Evolutionary conservation across 2,329 filamentous ascomycete species (phyloP), one percentile per base, ranked within the genome.

Genomic region (Epichloe gansuensis): DNA sequence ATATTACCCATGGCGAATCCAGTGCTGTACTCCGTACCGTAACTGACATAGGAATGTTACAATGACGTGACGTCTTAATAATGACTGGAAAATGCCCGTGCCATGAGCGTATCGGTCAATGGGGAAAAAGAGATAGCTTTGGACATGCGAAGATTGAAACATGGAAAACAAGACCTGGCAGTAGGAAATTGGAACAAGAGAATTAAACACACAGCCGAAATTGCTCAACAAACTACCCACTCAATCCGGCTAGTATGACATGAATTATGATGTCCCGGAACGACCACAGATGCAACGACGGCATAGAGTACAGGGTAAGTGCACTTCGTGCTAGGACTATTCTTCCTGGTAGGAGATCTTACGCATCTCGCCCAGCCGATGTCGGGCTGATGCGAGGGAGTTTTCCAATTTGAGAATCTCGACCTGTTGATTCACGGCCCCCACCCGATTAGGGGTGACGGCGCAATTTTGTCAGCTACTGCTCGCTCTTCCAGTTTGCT

Each of bases 331-430:
- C n/a, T 5, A 4, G n/a, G 5, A 39, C 43, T 71, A 77, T 39
- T 91, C 85, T 64, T 94, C 87, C 65, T 87, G 85, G 71, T 96
- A 96, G 5, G 87, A 91, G 56, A 95, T 88, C 80, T 96, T 96
- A 66, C 93, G 82, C 93, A 98, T 97, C 77, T 98, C 93, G 57
- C 93, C 91, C 57, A 98, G 73, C 51, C 89, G 77, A 64, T 85
- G 82, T 60, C 91, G 78, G 42, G 93, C 93, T 35, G 86, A 75
- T 8, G 83, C 77, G 40, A 98, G 78, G 31, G 81, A 73, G 63
- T 97, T 98, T 71, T 97, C 90, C 58, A 98, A 78, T 69, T 97
- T 89, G 51, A 97, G 75, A 59, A 98, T 98, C 71, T 98, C 90
- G 65, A 98, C 93, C 89, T 95, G 63, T 50, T 49, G 21, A 44